phyloP scores from a whole-genome alignment of 345 rosid genomes.

The Geranium brycei region DNA sequence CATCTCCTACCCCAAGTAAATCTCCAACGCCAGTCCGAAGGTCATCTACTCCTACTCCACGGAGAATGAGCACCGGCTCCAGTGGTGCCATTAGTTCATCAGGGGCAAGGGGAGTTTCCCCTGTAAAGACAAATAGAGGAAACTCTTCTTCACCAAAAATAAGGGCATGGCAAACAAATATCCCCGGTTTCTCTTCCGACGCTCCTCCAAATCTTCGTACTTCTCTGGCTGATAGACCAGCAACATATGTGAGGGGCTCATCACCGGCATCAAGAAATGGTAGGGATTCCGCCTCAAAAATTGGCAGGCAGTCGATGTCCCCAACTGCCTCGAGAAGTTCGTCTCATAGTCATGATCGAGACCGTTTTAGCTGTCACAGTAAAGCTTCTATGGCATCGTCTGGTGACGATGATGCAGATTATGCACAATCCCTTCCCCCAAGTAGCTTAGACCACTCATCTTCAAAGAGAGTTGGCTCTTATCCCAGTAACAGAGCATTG shows the following conservation, averaged over 20 bases:
- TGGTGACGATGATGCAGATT: constrained; percentile 78
- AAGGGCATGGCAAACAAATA: constrained; percentile 82
- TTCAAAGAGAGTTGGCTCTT: constrained; percentile 38
- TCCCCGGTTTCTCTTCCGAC: constrained; percentile 90
- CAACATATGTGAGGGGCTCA: constrained; percentile 88
- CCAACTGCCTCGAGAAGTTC: constrained; percentile 90
- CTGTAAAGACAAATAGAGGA: constrained; percentile 56
- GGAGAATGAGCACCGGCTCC: constrained; percentile 60
- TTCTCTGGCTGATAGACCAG: constrained; percentile 84
- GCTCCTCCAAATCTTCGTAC: constrained; percentile 98
- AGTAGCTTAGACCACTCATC: constrained; percentile 39
- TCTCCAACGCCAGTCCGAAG: constrained; percentile 46
- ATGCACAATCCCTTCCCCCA: constrained; percentile 46
- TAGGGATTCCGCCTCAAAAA: constrained; percentile 40
- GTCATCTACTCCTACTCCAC: constrained; percentile 68
- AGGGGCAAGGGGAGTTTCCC: constrained; percentile 66
- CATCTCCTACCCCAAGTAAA: constrained; percentile 70
- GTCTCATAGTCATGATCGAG: constrained; percentile 66
- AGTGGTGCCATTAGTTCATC: constrained; percentile 10
- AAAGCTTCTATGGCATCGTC: constrained; percentile 49
- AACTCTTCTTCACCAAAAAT: constrained; percentile 87
- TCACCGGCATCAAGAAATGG: constrained; percentile 94
- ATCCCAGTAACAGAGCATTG: constrained; percentile 51
- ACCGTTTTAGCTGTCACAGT: constrained; percentile 54
- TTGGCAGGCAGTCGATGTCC: constrained; percentile 82